Evolutionary conservation across 805 yeast genomes (phyloP).

Genomic region (Pichia cephalocereana): DNA sequence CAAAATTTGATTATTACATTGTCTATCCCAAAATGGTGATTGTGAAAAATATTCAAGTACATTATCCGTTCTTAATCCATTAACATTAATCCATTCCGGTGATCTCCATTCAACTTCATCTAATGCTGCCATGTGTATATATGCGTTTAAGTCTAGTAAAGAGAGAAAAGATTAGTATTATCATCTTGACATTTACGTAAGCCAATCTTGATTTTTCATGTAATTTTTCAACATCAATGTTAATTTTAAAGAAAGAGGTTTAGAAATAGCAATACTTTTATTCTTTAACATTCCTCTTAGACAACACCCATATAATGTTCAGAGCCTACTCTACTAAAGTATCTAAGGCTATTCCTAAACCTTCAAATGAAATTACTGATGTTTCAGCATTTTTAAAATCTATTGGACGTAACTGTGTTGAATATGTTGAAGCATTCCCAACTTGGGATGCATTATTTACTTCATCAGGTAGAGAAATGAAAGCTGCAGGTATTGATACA

Average conservation of each 20-base stretch:
- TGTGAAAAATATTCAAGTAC: conserved; percentile 89
- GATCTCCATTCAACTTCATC: conserved; percentile 96
- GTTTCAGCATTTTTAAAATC: conserved; percentile 61
- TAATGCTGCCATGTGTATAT: conserved; percentile 23
- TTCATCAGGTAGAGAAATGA: conserved; percentile 47
- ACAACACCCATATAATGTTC: background rate
- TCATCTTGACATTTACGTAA: background rate
- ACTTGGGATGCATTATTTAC: conserved; percentile 64
- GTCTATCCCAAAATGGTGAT: conserved; percentile 90
- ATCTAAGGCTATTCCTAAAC: conserved; percentile 32
- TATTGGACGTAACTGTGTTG: conserved; percentile 70
- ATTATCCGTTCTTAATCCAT: conserved; percentile 79
- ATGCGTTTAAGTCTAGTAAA: too few species aligned
- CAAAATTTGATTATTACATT: conserved; percentile 88
- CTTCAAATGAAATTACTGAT: conserved; percentile 52
- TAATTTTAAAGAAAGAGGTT: too few species aligned
- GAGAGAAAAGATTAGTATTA: background rate
- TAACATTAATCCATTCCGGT: conserved; percentile 93
- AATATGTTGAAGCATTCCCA: conserved; percentile 60
- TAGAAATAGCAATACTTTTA: too few species aligned
- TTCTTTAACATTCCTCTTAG: too few species aligned
- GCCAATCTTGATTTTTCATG: too few species aligned
- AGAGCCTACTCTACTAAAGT: background rate
- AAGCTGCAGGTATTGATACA: conserved; percentile 68
- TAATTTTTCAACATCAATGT: too few species aligned